Conservation (phyloP, 495 filamentous ascomycete genomes). For the Penicillium longicatenatum region DNA sequence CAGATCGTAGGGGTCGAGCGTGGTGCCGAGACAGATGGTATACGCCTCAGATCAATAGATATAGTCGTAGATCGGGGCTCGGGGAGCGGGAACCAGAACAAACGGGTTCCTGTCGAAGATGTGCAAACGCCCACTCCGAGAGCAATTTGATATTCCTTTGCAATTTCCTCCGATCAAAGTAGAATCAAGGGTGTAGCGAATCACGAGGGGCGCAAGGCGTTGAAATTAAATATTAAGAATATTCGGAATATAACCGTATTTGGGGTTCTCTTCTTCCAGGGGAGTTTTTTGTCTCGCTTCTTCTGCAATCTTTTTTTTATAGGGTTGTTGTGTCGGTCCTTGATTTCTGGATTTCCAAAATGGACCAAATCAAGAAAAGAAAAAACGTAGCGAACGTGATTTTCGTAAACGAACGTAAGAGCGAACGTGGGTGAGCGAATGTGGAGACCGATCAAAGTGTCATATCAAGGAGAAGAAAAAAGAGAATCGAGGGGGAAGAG, state of each 20-base stretch:
- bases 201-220: conserved; percentile 22
- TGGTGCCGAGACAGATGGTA: conserved; percentile 36
- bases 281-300: neutral
- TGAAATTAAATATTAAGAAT: conserved; percentile 28
- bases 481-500: conserved; percentile 21
- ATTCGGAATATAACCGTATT: conserved; percentile 21
- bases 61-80: neutral
- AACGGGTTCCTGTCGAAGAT: conserved; percentile 8
- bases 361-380: conserved; percentile 12
- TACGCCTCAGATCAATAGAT: conserved; percentile 2
- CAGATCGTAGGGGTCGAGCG: conserved; percentile 28
- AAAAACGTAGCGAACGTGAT: conserved; percentile 49
- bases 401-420: conserved; percentile 51
- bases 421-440: conserved; percentile 48
- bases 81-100: neutral
- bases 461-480: conserved; percentile 26
- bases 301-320: conserved; percentile 6
- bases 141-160: neutral
- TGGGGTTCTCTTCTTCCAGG: conserved; percentile 9
- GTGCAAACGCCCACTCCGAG: conserved; percentile 8
- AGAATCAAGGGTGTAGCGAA: conserved; percentile 17
- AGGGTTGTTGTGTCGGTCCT: neutral
- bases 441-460: conserved; percentile 38
- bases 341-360: conserved; percentile 15
- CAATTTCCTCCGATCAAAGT: conserved; percentile 9